These are phyloP conservation scores for Hura crepitans DNA, from an alignment of 441 rosid species.

Conservation along the genomic window DNA sequence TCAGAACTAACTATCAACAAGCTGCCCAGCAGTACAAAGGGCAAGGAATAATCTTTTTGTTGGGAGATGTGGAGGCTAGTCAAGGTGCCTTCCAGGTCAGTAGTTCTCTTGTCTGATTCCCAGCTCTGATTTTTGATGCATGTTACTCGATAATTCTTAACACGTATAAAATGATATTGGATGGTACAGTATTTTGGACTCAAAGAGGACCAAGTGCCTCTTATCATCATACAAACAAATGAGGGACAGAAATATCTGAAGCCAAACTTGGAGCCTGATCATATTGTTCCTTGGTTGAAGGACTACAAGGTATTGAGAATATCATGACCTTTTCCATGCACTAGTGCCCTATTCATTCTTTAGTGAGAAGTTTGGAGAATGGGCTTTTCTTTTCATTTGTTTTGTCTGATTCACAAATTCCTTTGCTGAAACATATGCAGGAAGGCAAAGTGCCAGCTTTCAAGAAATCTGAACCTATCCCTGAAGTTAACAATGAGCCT, in stretches of 20 bases:
- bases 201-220: slow-evolving; percentile 73
- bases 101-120: slow-evolving; percentile 13
- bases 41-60: slow-evolving; percentile 56
- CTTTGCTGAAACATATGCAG: slow-evolving; percentile 37
- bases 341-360: not conserved
- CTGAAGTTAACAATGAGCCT: slow-evolving; percentile 72
- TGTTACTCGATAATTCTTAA: not conserved
- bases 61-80: slow-evolving; percentile 81
- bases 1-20: slow-evolving; percentile 60
- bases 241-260: slow-evolving; percentile 76
- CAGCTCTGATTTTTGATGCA: slow-evolving; percentile 9
- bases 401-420: not conserved
- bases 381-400: not conserved
- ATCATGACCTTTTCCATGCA: not conserved
- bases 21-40: slow-evolving; percentile 75
- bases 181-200: slow-evolving; percentile 86
- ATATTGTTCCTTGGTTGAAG: slow-evolving; percentile 77
- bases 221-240: slow-evolving; percentile 58
- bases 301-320: slow-evolving; percentile 66
- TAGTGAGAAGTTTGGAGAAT: not conserved
- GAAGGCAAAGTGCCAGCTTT: slow-evolving; percentile 62
- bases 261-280: slow-evolving; percentile 54
- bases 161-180: slow-evolving; percentile 10
- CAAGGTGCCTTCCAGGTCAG: slow-evolving; percentile 85
- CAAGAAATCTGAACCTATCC: slow-evolving; percentile 82